Evolutionary conservation across 106 monocot genomes (phyloP).

Genomic region (Dendrobium catenatum): DNA sequence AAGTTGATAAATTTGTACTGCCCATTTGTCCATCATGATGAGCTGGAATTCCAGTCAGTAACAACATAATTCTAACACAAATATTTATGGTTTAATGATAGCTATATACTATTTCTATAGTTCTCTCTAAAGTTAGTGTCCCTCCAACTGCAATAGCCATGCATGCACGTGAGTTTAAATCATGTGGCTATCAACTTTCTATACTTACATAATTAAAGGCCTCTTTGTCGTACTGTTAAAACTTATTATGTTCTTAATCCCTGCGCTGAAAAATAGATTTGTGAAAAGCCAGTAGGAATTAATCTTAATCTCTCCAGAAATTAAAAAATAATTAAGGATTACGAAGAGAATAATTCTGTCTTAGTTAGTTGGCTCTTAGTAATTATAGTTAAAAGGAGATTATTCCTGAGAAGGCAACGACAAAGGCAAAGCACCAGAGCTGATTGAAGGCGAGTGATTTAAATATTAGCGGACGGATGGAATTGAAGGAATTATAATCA

Average conservation of each 20-base stretch:
- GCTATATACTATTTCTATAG: too few relatives aligned
- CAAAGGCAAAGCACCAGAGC: neutral
- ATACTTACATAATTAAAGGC: neutral
- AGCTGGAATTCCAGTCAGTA: too few relatives aligned
- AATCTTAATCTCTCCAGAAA: neutral
- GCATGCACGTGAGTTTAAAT: conserved; percentile 1
- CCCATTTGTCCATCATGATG: too few relatives aligned
- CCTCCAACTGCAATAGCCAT: neutral
- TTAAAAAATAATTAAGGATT: neutral
- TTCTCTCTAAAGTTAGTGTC: neutral
- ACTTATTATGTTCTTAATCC: neutral
- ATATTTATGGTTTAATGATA: too few relatives aligned
- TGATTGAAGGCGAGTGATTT: neutral
- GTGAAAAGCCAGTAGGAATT: neutral
- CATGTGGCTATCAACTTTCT: neutral
- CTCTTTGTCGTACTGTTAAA: neutral
- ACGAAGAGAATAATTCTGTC: neutral
- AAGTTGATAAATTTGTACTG: too few relatives aligned
- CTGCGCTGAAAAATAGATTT: neutral
- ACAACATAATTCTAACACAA: too few relatives aligned
- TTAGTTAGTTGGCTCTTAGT: neutral
- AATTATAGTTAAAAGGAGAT: neutral
- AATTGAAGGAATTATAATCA: too few relatives aligned
- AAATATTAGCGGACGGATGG: too few relatives aligned
- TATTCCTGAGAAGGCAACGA: neutral